Evolutionary conservation across 2,329 filamentous ascomycete genomes (phyloP).

Genomic region (Xylaria sp.): DNA sequence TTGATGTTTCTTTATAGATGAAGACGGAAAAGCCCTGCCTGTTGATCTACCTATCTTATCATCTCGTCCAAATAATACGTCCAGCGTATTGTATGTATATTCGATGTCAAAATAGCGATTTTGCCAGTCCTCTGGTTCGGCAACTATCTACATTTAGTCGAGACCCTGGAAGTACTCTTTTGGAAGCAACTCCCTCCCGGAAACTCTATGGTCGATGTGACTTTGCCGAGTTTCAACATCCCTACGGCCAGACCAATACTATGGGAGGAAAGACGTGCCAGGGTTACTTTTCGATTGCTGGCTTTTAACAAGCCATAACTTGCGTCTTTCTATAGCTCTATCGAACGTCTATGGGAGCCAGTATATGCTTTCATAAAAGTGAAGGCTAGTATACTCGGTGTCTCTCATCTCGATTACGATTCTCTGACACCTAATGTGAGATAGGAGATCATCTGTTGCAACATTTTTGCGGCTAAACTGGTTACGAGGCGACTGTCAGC

Average conservation of each 20-base stretch:
- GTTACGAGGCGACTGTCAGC: too few relatives aligned
- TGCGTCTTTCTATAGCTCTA: neutral
- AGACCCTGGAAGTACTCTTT: neutral
- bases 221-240: neutral
- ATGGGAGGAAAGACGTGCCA: neutral
- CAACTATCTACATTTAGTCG: neutral
- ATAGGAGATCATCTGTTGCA: neutral
- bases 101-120: neutral
- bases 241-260: neutral
- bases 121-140: neutral
- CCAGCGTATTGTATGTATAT: constrained; percentile 1
- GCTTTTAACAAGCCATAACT: neutral
- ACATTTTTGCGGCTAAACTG: too few relatives aligned
- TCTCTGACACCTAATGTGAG: neutral
- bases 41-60: constrained; percentile 1
- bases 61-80: neutral
- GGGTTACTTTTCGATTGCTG: neutral
- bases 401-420: neutral
- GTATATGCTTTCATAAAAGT: neutral
- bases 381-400: neutral
- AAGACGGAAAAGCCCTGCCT: neutral
- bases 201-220: neutral
- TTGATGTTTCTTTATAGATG: constrained; percentile 30
- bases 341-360: too few relatives aligned
- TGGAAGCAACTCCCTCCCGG: neutral